Evolutionary conservation across 1,139 yeast species (phyloP).

Genomic region (Diutina pseudorugosa): DNA sequence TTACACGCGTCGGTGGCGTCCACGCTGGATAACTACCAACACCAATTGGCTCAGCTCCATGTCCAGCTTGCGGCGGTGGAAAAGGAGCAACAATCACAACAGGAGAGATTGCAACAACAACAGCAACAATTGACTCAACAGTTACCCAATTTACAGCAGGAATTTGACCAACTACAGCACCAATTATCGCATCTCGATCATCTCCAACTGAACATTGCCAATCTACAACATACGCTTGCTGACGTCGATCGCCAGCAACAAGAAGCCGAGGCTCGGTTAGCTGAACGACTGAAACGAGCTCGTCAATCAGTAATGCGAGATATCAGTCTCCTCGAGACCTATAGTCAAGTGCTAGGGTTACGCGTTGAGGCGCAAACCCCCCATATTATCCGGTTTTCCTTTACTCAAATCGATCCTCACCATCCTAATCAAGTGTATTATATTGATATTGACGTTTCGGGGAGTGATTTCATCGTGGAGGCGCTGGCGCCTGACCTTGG

Average conservation of each 20-base stretch:
- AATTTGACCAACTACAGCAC: background rate
- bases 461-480: background rate
- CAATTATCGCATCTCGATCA: background rate
- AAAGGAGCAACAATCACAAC: background rate
- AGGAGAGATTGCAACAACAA: background rate
- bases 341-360: background rate
- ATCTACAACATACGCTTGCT: background rate
- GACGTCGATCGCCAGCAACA: background rate
- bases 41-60: background rate
- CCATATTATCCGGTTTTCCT: background rate
- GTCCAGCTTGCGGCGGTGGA: background rate
- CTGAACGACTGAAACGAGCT: no score
- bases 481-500: slow-evolving; percentile 3
- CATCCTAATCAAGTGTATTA: background rate
- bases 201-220: background rate
- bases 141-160: background rate
- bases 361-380: background rate
- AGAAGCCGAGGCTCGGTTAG: background rate
- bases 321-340: background rate
- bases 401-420: background rate
- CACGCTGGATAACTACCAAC: background rate
- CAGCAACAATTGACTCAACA: background rate
- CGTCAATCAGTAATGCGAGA: background rate
- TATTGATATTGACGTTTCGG: background rate
- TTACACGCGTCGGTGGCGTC: background rate